phyloP scores from a whole-genome alignment of 2,329 filamentous ascomycete species.

The Lomentospora prolificans region DNA sequence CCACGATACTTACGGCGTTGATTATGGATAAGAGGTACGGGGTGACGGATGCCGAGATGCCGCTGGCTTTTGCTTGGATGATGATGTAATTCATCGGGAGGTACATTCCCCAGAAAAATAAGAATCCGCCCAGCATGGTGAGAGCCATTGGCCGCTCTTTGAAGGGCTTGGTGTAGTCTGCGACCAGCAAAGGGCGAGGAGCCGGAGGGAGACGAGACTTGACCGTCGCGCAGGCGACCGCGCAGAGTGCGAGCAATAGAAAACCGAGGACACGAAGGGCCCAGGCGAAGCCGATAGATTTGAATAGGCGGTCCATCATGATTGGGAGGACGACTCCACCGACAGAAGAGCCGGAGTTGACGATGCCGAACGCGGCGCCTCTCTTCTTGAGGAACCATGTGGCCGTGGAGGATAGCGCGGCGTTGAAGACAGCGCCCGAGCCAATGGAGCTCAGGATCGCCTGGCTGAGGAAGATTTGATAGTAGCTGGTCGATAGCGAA shows the following conservation, averaged over 20 bases:
- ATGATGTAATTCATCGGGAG: conserved; percentile 44
- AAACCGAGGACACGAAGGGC: conserved; percentile 37
- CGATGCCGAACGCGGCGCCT: conserved; percentile 43
- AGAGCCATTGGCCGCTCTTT: conserved; percentile 34
- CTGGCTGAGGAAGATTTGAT: conserved; percentile 34
- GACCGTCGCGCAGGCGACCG: conserved; percentile 25
- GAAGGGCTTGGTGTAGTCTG: conserved; percentile 37
- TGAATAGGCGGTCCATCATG: conserved; percentile 45
- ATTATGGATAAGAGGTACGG: conserved; percentile 47
- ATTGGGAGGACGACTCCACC: conserved; percentile 52
- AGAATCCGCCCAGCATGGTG: conserved; percentile 36
- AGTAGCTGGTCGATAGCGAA: conserved; percentile 35
- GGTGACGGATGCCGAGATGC: conserved; percentile 29
- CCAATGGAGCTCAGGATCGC: conserved; percentile 29
- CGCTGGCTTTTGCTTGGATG: conserved; percentile 34
- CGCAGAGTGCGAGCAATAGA: conserved; percentile 29
- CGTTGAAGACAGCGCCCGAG: conserved; percentile 33
- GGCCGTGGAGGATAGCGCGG: conserved; percentile 29
- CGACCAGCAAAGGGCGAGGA: conserved; percentile 31
- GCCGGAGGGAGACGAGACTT: conserved; percentile 34
- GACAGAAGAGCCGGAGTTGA: conserved; percentile 42
- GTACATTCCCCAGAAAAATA: conserved; percentile 48
- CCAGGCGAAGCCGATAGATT: conserved; percentile 34
- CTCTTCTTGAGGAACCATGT: conserved; percentile 44
- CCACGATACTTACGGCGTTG: conserved; percentile 41